Conservation (phyloP, 2,329 filamentous ascomycete genomes). For the Capronia americana region DNA sequence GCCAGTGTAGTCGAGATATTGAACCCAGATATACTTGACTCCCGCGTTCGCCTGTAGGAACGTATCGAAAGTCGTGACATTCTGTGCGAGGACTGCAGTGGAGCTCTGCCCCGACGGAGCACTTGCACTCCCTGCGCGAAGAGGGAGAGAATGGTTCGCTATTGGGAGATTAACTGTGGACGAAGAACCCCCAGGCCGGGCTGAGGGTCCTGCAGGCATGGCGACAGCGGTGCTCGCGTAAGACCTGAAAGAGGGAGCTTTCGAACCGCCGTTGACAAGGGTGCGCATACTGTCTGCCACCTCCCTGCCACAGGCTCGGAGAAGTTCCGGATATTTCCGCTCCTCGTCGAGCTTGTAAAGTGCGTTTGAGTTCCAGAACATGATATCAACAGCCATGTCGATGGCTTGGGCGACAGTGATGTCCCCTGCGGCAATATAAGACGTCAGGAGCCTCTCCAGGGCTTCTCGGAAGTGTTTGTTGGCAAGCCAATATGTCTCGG, state of each 20-base stretch:
- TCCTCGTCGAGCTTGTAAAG: conserved; percentile 68
- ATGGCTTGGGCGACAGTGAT: conserved; percentile 68
- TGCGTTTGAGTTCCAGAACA: conserved; percentile 79
- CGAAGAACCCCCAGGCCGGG: conserved; percentile 24
- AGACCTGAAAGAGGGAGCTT: conserved; percentile 32
- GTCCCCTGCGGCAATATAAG: conserved; percentile 70
- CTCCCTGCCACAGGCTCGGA: conserved; percentile 37
- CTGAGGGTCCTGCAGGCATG: conserved; percentile 9
- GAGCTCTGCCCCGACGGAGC: conserved; percentile 18
- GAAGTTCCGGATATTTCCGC: conserved; percentile 39
- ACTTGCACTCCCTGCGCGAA: conserved; percentile 25
- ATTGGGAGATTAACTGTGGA: conserved; percentile 14
- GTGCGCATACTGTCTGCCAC: conserved; percentile 37
- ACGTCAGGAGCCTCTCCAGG: conserved; percentile 69
- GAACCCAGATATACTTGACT: conserved; percentile 72
- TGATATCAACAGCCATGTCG: conserved; percentile 67
- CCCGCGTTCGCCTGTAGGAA: conserved; percentile 60
- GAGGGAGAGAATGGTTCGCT: conserved; percentile 15
- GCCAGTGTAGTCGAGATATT: conserved; percentile 80
- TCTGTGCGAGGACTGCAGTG: conserved; percentile 29
- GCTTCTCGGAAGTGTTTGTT: conserved; percentile 74
- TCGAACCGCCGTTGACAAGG: conserved; percentile 37
- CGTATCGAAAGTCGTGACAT: conserved; percentile 45
- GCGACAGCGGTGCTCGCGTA: conserved; percentile 34
- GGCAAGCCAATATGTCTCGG: conserved; percentile 77